Evolutionary conservation across 139 green algal genomes (phyloP).

Genomic region (Chlorella vulgaris): DNA sequence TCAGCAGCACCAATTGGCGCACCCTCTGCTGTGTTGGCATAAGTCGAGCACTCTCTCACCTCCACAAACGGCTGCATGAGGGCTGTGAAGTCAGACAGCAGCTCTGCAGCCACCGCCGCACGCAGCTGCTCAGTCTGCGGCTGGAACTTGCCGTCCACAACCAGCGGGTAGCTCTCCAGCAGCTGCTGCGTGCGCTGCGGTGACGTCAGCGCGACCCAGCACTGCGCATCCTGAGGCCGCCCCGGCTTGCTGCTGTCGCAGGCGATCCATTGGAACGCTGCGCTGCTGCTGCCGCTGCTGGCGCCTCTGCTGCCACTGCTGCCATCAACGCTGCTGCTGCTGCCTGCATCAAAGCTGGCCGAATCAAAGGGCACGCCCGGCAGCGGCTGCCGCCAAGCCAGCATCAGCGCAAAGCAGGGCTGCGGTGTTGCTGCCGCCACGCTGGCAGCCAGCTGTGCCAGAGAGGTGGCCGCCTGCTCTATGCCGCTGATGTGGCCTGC

Average conservation of each 20-base stretch:
- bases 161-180: neutral
- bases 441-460: constrained; percentile 25
- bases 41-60: no score
- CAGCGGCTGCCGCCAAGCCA: neutral
- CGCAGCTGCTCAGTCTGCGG: constrained; percentile 4
- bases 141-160: neutral
- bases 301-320: neutral
- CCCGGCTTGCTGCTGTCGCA: constrained; percentile 34
- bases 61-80: constrained; percentile 28
- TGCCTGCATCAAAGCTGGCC: neutral
- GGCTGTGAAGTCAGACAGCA: constrained; percentile 7
- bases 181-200: neutral
- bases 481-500: constrained; percentile 5
- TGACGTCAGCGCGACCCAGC: constrained; percentile 27
- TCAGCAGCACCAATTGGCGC: no score
- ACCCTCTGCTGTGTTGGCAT: no score
- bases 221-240: constrained; percentile 15
- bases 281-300: neutral
- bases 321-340: neutral
- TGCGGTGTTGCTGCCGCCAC: constrained; percentile 9
- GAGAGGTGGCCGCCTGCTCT: neutral
- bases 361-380: constrained; percentile 21
- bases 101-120: constrained; percentile 8
- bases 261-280: constrained; percentile 18
- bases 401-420: constrained; percentile 27